Evolutionary conservation across 2,329 filamentous ascomycete species (phyloP).

Genomic region (Ophiosphaerella herpotricha): DNA sequence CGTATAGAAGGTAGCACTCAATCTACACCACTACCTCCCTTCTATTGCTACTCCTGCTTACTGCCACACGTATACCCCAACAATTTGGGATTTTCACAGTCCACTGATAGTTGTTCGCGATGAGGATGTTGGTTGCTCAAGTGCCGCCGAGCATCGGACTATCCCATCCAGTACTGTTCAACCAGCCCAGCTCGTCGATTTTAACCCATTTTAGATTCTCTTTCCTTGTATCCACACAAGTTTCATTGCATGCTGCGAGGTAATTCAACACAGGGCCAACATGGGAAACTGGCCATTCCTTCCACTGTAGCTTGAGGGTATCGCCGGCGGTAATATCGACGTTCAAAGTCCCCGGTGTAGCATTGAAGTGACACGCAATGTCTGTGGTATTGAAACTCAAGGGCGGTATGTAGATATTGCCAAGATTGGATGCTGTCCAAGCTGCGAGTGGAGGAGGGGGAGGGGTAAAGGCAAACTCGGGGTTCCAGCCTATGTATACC

Average conservation of each 20-base stretch:
- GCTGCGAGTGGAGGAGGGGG: constrained; percentile 19
- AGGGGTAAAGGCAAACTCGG: constrained; percentile 10
- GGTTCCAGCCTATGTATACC: constrained; percentile 32
- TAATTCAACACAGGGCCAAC: constrained; percentile 42
- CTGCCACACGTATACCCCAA: too few species aligned
- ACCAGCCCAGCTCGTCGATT: constrained; percentile 34
- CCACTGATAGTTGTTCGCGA: constrained; percentile 52
- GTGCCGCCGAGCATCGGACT: constrained; percentile 22
- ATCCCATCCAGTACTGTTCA: constrained; percentile 27
- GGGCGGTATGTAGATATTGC: constrained; percentile 30
- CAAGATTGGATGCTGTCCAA: constrained; percentile 31
- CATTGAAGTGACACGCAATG: constrained; percentile 64
- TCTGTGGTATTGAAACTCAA: constrained; percentile 26
- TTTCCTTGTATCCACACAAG: constrained; percentile 27
- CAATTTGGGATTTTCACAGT: constrained; percentile 53
- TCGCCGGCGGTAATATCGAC: constrained; percentile 62
- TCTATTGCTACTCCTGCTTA: too few species aligned
- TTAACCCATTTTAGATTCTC: constrained; percentile 36
- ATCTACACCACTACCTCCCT: too few species aligned
- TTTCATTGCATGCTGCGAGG: constrained; percentile 31
- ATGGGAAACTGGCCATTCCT: constrained; percentile 43
- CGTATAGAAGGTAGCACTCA: too few species aligned
- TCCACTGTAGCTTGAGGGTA: constrained; percentile 59
- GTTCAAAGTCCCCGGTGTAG: constrained; percentile 54
- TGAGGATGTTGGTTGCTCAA: constrained; percentile 40